These are phyloP conservation scores for Tolypocladium inflatum DNA, from an alignment of 2,329 filamentous ascomycete species.

Conservation along the genomic window DNA sequence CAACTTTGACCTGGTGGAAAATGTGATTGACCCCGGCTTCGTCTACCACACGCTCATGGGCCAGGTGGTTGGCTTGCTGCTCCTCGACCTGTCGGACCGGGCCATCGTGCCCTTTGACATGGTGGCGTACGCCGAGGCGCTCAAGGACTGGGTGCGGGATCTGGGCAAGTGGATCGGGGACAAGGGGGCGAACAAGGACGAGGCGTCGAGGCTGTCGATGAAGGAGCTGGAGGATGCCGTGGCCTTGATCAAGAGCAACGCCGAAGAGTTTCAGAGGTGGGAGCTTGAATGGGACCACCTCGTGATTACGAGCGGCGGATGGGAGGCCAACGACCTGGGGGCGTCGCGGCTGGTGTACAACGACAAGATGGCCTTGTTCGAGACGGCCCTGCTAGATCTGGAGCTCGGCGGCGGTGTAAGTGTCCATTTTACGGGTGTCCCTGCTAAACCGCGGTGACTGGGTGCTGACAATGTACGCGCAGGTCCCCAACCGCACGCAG, in stretches of 20 bases:
- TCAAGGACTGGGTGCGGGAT: constrained; percentile 56
- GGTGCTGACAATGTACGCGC: constrained; percentile 6
- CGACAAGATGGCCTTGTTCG: constrained; percentile 68
- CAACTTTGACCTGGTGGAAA: constrained; percentile 76
- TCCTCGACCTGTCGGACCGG: constrained; percentile 75
- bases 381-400: constrained; percentile 73
- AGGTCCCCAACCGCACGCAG: constrained; percentile 80
- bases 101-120: constrained; percentile 79
- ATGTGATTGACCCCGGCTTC: constrained; percentile 73
- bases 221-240: constrained; percentile 44
- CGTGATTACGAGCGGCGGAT: constrained; percentile 62
- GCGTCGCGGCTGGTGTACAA: constrained; percentile 68
- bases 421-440: constrained; percentile 14
- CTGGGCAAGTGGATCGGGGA: constrained; percentile 56
- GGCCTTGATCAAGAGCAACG: constrained; percentile 39
- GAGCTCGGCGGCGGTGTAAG: constrained; percentile 64
- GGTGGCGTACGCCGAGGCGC: constrained; percentile 56
- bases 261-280: constrained; percentile 61
- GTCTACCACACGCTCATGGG: constrained; percentile 70
- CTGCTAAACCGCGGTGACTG: neutral
- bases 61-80: constrained; percentile 71
- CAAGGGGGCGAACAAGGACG: constrained; percentile 31
- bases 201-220: constrained; percentile 14
- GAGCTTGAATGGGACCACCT: constrained; percentile 66
- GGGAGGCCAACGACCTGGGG: constrained; percentile 62